Evolutionary conservation across 2,329 filamentous ascomycete species (phyloP).

Genomic region (Alternaria brassicae): DNA sequence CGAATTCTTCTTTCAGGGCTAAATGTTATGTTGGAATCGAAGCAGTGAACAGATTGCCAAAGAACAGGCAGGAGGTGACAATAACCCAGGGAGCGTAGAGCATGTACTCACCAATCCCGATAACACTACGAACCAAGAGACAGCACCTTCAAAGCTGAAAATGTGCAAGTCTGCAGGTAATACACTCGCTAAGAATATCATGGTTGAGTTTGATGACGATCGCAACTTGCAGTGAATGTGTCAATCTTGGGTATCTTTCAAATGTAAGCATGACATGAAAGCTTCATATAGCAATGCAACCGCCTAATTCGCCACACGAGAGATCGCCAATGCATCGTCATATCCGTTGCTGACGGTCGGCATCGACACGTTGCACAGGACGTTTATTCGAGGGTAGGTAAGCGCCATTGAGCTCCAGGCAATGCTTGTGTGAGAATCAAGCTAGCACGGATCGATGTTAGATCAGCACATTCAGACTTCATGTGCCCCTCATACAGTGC

Average conservation of each 20-base stretch:
- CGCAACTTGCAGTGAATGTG: neutral
- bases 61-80: neutral
- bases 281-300: neutral
- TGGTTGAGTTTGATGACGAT: neutral
- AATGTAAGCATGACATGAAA: neutral
- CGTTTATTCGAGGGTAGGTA: neutral
- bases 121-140: neutral
- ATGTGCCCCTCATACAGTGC: neutral
- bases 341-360: neutral
- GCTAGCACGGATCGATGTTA: neutral
- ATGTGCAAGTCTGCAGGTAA: neutral
- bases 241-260: neutral
- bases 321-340: neutral
- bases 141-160: neutral
- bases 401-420: neutral
- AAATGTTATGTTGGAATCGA: neutral
- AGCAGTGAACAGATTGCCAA: neutral
- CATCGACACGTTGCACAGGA: slow-evolving; percentile 11
- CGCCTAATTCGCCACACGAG: neutral
- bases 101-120: neutral
- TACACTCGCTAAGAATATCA: neutral
- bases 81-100: neutral
- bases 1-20: neutral
- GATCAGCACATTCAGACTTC: neutral
- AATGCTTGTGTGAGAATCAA: neutral